A percentile compares a stretch with the other conserved stretches of the same genome.
These are phyloP conservation scores for Colletotrichum camelliae DNA, from an alignment of 2,329 filamentous ascomycete species.

Conservation along the genomic window DNA sequence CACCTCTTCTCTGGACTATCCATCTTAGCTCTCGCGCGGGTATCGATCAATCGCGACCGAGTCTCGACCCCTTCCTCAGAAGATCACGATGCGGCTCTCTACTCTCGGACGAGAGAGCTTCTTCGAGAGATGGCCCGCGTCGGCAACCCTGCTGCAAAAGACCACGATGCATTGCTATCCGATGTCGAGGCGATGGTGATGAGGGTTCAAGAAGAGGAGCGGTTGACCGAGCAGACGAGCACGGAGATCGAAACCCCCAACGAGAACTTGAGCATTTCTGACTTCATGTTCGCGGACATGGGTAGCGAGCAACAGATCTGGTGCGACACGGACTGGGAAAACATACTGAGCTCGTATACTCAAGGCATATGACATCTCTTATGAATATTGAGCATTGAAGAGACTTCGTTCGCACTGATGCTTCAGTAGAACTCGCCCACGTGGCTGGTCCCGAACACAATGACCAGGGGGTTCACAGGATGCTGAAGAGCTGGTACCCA, in stretches of 20 bases:
- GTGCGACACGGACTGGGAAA: constrained; percentile 8
- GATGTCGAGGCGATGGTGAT: constrained; percentile 22
- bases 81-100: constrained; percentile 1
- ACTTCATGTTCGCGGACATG: background rate
- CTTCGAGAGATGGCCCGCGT: constrained; percentile 18
- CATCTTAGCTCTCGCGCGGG: constrained; percentile 22
- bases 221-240: fast-evolving
- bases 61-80: background rate
- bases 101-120: constrained; percentile 1
- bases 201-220: background rate
- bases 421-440: too few species aligned
- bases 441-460: too few species aligned
- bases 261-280: background rate
- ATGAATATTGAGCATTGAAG: too few species aligned
- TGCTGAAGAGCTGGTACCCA: too few species aligned
- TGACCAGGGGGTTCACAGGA: too few species aligned
- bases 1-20: constrained; percentile 28
- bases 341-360: constrained; percentile 3
- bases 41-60: background rate
- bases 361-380: background rate
- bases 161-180: constrained; percentile 18
- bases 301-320: background rate
- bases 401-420: too few species aligned
- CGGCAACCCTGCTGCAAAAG: constrained; percentile 18
- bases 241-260: background rate